These are phyloP conservation scores for Capronia epimyces DNA, from an alignment of 2,329 filamentous ascomycete genomes.

Conservation along the genomic window DNA sequence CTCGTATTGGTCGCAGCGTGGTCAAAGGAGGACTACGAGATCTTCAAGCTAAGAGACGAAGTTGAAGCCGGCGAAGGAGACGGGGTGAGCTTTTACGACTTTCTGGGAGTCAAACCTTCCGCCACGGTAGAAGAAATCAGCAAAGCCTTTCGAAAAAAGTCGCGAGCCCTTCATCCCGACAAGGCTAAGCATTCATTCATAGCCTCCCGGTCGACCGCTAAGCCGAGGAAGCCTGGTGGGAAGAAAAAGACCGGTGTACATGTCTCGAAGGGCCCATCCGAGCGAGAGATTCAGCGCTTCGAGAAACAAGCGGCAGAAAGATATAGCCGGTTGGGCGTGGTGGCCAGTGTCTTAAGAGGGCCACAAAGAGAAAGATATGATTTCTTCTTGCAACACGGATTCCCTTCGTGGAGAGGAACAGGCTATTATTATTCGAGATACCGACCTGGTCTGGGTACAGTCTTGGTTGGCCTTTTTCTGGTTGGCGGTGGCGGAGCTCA, in stretches of 20 bases:
- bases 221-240: conserved; percentile 48
- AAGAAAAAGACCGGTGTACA: conserved; percentile 57
- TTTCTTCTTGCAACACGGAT: conserved; percentile 86
- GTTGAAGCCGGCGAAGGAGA: conserved; percentile 67
- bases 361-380: conserved; percentile 81
- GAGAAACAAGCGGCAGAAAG: conserved; percentile 76
- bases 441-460: conserved; percentile 81
- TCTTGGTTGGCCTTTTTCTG: conserved; percentile 74
- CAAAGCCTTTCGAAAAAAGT: conserved; percentile 88
- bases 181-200: conserved; percentile 84
- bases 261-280: conserved; percentile 64
- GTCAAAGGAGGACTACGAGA: conserved; percentile 94
- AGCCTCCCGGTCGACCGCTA: conserved; percentile 58
- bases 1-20: conserved; percentile 66
- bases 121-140: conserved; percentile 83
- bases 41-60: conserved; percentile 92
- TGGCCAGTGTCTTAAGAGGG: conserved; percentile 79
- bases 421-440: conserved; percentile 97
- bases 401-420: conserved; percentile 93
- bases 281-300: conserved; percentile 69
- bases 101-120: conserved; percentile 67
- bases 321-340: conserved; percentile 76
- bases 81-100: conserved; percentile 86
- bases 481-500: conserved; percentile 79
- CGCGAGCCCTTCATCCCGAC: conserved; percentile 80